These are phyloP conservation scores for Cerrena zonata DNA, from an alignment of 1,284 basidiomycete genomes.

Conservation along the genomic window DNA sequence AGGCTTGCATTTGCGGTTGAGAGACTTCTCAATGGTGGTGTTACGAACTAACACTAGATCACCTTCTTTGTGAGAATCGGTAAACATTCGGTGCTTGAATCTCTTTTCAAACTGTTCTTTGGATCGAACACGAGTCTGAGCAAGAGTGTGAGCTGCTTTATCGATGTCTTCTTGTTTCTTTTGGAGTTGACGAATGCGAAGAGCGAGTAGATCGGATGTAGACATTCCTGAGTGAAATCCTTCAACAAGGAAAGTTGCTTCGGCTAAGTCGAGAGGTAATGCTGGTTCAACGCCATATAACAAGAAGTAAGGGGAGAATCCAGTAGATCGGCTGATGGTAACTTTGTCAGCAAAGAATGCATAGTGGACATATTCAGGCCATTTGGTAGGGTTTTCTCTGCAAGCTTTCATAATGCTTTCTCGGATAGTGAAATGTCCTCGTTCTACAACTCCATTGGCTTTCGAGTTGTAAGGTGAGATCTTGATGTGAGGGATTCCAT, in stretches of 20 bases:
- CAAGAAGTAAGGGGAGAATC: constrained; percentile 10
- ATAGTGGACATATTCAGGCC: background rate
- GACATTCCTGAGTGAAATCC: constrained; percentile 6
- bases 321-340: constrained; percentile 4
- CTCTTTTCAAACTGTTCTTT: constrained; percentile 6
- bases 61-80: background rate
- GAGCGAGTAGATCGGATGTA: constrained; percentile 3
- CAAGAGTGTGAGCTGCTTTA: constrained; percentile 1
- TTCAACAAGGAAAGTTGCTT: constrained; percentile 9
- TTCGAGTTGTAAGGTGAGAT: constrained; percentile 14
- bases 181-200: background rate
- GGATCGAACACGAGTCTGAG: background rate
- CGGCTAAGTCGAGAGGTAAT: constrained; percentile 7
- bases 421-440: constrained; percentile 12
- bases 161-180: background rate
- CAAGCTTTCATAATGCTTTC: constrained; percentile 12
- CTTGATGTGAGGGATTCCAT: constrained; percentile 10
- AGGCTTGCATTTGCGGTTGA: background rate
- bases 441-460: constrained; percentile 5
- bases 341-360: constrained; percentile 3
- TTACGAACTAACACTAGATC: background rate
- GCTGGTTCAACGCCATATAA: constrained; percentile 10
- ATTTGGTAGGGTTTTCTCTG: constrained; percentile 1
- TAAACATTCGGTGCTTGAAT: constrained; percentile 1
- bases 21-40: background rate